These are phyloP conservation scores for Mitragyna speciosa DNA, from an alignment of 257 asterid species.

Conservation along the genomic window DNA sequence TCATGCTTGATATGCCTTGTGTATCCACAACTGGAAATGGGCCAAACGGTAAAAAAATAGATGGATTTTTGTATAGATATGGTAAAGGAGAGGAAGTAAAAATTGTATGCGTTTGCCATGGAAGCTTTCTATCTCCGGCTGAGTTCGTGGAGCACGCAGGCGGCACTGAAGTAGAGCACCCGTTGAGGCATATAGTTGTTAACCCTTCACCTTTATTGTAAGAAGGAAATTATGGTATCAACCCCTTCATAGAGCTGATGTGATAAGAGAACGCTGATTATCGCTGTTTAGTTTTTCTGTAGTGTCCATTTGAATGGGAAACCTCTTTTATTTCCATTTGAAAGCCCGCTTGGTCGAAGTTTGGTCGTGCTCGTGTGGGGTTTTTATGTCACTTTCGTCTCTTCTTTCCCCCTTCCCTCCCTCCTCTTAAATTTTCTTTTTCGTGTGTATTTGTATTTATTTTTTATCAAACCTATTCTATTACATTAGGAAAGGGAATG, in stretches of 20 bases:
- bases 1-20: constrained; percentile 61
- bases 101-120: constrained; percentile 86
- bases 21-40: constrained; percentile 59
- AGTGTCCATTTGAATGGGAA: neutral
- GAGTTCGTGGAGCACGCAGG: constrained; percentile 82
- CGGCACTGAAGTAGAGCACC: constrained; percentile 63
- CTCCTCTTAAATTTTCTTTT: too few relatives aligned
- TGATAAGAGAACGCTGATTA: neutral
- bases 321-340: neutral
- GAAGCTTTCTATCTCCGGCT: constrained; percentile 67
- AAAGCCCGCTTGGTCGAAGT: neutral
- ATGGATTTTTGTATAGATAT: constrained; percentile 70
- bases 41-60: constrained; percentile 49
- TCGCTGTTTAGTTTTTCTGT: neutral
- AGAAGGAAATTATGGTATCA: neutral
- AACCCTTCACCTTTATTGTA: constrained; percentile 51
- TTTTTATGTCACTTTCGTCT: neutral
- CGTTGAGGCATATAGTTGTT: constrained; percentile 68
- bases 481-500: too few relatives aligned
- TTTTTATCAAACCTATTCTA: too few relatives aligned
- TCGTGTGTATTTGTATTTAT: too few relatives aligned
- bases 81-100: constrained; percentile 70
- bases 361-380: neutral
- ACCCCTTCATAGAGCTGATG: neutral
- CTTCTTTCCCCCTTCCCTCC: too few relatives aligned